Conservation (phyloP, 208 protist species). For the Acanthamoeba triangularis region DNA sequence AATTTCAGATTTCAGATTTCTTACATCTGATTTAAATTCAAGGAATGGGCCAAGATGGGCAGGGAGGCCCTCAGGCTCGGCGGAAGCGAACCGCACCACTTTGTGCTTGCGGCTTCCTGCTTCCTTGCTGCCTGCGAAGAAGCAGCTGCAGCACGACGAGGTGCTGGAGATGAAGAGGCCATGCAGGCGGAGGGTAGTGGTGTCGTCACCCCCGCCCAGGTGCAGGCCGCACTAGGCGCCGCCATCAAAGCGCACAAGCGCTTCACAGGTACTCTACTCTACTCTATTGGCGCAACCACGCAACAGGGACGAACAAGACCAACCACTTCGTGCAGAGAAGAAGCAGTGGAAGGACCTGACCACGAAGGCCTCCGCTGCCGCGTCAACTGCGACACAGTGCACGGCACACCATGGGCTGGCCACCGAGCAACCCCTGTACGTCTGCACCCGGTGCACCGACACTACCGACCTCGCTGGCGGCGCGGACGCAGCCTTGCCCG, state of each 20-base stretch:
- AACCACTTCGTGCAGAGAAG: background rate
- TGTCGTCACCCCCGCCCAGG: background rate
- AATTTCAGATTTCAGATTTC: background rate
- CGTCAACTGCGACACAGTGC: background rate
- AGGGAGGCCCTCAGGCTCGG: background rate
- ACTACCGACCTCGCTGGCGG: background rate
- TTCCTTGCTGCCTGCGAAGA: background rate
- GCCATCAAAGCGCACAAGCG: constrained; percentile 21
- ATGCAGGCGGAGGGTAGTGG: background rate
- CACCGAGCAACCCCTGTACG: constrained; percentile 3
- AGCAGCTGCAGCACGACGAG: too few species aligned
- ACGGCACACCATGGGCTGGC: background rate
- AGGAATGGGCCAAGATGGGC: background rate
- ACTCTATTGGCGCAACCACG: background rate
- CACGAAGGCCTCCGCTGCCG: background rate
- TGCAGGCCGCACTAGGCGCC: background rate
- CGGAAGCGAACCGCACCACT: background rate
- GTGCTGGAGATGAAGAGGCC: background rate
- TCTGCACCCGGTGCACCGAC: constrained; percentile 13
- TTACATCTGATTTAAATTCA: background rate
- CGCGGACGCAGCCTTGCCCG: background rate
- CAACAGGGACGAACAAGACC: background rate
- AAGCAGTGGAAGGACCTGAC: background rate
- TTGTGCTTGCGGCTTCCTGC: constrained; percentile 34
- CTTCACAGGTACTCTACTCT: background rate